Evolutionary conservation across 352 stramenopile species (phyloP).

Genomic region (Globisporangium takayamanum): DNA sequence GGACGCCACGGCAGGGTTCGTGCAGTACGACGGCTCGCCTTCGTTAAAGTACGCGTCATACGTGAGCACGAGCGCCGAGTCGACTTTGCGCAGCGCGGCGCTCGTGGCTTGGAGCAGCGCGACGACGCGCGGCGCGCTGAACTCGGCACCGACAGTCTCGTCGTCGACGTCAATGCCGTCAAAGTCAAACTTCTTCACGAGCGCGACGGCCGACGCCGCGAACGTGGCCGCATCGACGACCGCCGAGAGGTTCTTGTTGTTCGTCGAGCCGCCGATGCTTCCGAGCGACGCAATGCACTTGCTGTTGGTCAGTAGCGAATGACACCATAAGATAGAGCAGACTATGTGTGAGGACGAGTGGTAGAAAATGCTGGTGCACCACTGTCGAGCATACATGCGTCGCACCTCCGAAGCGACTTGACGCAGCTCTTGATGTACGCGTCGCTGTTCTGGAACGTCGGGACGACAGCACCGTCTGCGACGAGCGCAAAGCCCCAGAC

Average conservation of each 20-base stretch:
- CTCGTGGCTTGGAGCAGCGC: constrained; percentile 42
- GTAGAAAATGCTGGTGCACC: not conserved
- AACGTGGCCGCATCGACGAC: constrained; percentile 37
- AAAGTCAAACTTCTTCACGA: constrained; percentile 64
- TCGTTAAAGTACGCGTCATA: constrained; percentile 75
- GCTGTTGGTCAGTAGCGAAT: constrained; percentile 12
- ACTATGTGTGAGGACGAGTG: not conserved
- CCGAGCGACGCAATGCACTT: constrained; percentile 57
- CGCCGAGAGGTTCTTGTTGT: constrained; percentile 55
- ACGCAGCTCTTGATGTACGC: constrained; percentile 51
- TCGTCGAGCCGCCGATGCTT: constrained; percentile 66
- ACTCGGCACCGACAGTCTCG: constrained; percentile 57
- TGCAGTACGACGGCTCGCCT: constrained; percentile 23
- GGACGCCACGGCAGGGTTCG: constrained; percentile 16
- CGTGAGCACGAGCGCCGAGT: constrained; percentile 38
- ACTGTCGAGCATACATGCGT: not conserved
- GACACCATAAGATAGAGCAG: not conserved
- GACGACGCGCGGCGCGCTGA: constrained; percentile 40
- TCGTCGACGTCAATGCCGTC: constrained; percentile 72
- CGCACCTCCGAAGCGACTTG: constrained; percentile 32
- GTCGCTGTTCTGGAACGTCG: constrained; percentile 57
- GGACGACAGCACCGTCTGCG: constrained; percentile 33
- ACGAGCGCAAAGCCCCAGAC: constrained; percentile 74
- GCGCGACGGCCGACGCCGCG: constrained; percentile 33
- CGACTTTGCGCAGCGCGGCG: constrained; percentile 25